These are phyloP conservation scores for Paraglomus brasilianum DNA, from an alignment of 192 early-diverging fungal species.

Conservation along the genomic window DNA sequence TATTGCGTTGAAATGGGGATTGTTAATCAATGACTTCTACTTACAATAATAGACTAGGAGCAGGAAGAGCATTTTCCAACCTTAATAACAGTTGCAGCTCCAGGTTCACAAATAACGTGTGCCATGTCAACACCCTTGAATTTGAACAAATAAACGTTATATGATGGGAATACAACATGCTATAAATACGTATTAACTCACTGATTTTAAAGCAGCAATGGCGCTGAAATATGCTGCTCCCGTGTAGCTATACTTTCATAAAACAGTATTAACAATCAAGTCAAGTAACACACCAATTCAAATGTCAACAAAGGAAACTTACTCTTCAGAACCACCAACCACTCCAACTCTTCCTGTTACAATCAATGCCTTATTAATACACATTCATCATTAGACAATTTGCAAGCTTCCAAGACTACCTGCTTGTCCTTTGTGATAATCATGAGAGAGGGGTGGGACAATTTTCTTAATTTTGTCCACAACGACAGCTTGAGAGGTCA, in stretches of 20 bases:
- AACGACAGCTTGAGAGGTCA: too few relatives aligned
- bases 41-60: not conserved
- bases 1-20: conserved; percentile 18
- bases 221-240: conserved; percentile 92
- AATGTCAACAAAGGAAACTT: not conserved
- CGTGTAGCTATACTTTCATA: conserved; percentile 61
- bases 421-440: conserved; percentile 79
- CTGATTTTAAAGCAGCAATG: conserved; percentile 67
- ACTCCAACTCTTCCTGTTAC: conserved; percentile 67
- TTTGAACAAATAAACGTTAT: not conserved
- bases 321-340: conserved; percentile 86
- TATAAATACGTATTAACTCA: conserved; percentile 36
- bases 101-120: conserved; percentile 82
- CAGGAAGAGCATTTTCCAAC: conserved; percentile 21
- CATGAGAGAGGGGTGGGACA: conserved; percentile 57
- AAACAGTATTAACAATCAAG: not conserved
- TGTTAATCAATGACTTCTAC: conserved; percentile 2
- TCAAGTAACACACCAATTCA: not conserved
- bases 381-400: not conserved
- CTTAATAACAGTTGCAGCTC: conserved; percentile 78
- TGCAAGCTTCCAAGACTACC: conserved; percentile 42
- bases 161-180: not conserved
- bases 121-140: conserved; percentile 79
- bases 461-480: conserved; percentile 12
- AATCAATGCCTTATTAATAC: not conserved